These are phyloP conservation scores for Suillus americanus DNA, from an alignment of 768 basidiomycete genomes.

Conservation along the genomic window DNA sequence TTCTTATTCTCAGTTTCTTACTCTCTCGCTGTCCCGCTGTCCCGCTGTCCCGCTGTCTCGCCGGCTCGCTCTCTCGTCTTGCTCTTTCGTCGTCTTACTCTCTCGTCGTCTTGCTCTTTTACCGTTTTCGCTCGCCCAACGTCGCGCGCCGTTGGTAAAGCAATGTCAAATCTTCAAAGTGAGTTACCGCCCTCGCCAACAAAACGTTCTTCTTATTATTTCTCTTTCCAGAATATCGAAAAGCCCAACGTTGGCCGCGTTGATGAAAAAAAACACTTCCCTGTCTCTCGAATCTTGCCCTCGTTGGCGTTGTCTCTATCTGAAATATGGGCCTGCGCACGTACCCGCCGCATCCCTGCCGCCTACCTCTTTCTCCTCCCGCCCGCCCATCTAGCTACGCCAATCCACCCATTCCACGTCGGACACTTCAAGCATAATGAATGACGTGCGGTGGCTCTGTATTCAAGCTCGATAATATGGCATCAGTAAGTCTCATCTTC, in stretches of 20 bases:
- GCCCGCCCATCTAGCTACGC: not conserved
- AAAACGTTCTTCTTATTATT: not conserved
- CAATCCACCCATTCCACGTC: not conserved
- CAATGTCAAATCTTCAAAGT: not conserved
- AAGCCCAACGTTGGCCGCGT: not conserved
- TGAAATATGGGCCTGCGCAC: not conserved
- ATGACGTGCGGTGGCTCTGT: not conserved
- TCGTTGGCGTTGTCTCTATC: not conserved
- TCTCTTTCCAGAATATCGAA: not conserved
- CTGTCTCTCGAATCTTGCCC: not conserved
- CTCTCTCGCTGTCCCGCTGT: not conserved
- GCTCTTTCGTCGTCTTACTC: not conserved
- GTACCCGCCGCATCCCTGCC: not conserved
- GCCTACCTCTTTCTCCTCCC: not conserved
- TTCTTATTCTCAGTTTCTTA: not conserved
- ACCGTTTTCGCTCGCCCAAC: not conserved
- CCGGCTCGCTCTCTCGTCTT: not conserved
- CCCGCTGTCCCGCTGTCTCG: not conserved
- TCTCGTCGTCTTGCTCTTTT: not conserved
- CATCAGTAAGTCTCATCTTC: not conserved
- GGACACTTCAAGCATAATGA: not conserved
- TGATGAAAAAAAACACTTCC: not conserved
- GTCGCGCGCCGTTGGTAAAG: not conserved
- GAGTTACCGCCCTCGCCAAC: not conserved
- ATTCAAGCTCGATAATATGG: not conserved